phyloP scores from a whole-genome alignment of 768 basidiomycete species.

The Hypholoma fasciculare region DNA sequence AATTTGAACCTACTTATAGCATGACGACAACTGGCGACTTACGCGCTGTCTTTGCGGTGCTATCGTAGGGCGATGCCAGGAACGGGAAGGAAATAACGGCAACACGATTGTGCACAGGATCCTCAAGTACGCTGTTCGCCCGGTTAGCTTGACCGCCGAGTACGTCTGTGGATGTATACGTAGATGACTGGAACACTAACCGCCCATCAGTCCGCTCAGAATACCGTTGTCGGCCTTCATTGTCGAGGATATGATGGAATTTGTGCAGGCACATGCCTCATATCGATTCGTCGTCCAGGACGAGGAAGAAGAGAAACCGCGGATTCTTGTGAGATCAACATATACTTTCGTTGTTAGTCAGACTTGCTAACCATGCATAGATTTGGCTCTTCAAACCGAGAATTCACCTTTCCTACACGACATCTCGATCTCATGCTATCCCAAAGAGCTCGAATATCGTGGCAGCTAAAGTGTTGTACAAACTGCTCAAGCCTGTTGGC shows the following conservation, averaged over 20 bases:
- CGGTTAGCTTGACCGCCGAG: conserved; percentile 61
- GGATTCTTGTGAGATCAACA: conserved; percentile 63
- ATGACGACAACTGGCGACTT: conserved; percentile 61
- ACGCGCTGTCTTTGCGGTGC: conserved; percentile 86
- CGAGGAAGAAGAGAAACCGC: conserved; percentile 79
- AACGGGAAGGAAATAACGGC: conserved; percentile 35
- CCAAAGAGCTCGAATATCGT: conserved; percentile 62
- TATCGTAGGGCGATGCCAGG: conserved; percentile 69
- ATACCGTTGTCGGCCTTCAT: conserved; percentile 86
- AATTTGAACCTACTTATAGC: conserved; percentile 32
- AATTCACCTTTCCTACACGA: conserved; percentile 75
- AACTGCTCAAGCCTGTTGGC: conserved; percentile 65
- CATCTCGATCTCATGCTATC: conserved; percentile 52
- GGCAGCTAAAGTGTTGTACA: conserved; percentile 86
- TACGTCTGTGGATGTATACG: conserved; percentile 35
- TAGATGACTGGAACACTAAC: background rate
- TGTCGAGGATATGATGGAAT: conserved; percentile 88
- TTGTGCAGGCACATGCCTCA: conserved; percentile 88
- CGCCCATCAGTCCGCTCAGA: conserved; percentile 35
- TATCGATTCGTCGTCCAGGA: conserved; percentile 90
- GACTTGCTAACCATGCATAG: conserved; percentile 34
- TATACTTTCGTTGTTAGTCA: too few species aligned
- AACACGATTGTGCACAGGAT: conserved; percentile 59
- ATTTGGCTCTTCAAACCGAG: conserved; percentile 95
- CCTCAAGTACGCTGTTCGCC: conserved; percentile 83